Conservation (phyloP, 179 eudicot species). For the Camellia oleifera region DNA sequence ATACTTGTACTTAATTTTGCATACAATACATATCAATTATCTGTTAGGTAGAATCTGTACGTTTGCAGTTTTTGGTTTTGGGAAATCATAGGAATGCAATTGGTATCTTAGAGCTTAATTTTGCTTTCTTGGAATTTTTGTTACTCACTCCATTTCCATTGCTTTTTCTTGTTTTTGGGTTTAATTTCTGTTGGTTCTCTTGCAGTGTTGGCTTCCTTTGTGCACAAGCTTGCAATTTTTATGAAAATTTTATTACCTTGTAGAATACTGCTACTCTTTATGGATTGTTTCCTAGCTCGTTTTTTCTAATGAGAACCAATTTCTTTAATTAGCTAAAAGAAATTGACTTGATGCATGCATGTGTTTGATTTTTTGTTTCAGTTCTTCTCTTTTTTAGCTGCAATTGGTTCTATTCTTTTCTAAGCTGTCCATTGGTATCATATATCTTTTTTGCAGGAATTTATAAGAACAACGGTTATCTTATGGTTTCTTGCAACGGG, state of each 20-base stretch:
- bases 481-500: slow-evolving; percentile 85
- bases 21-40: background rate
- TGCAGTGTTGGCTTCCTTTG: slow-evolving; percentile 6
- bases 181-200: slow-evolving; percentile 8
- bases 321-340: background rate
- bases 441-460: slow-evolving; percentile 40
- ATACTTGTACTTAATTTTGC: background rate
- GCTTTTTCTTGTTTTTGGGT: background rate
- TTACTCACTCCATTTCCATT: background rate
- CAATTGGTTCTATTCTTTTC: slow-evolving; percentile 13
- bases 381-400: background rate
- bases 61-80: background rate
- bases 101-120: background rate
- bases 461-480: slow-evolving; percentile 80
- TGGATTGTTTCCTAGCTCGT: background rate
- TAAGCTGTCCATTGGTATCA: slow-evolving; percentile 6
- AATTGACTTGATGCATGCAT: background rate
- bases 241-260: background rate
- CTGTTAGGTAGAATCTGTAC: background rate
- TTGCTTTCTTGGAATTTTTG: background rate
- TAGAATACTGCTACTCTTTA: background rate
- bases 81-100: background rate
- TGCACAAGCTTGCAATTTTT: background rate
- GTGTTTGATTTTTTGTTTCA: background rate
- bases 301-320: background rate